Percentiles rank a stretch among this genome's conserved stretches.
These are phyloP conservation scores for Pelagophyceae sp. DNA, from an alignment of 352 stramenopile species.

Conservation along the genomic window DNA sequence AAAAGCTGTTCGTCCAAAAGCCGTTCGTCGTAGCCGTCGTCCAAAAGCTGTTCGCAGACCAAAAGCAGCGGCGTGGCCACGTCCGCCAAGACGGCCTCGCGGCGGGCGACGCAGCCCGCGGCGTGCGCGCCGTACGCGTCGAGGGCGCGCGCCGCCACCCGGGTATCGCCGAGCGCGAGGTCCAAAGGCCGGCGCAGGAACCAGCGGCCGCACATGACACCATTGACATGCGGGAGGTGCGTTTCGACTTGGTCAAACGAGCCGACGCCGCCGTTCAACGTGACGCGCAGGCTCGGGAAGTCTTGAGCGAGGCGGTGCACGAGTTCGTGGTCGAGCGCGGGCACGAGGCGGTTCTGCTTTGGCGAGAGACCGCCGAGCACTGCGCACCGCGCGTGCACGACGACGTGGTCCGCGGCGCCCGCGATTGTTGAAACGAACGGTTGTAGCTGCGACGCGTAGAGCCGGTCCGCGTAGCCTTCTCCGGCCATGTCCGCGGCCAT, in stretches of 20 bases:
- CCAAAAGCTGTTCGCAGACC: background rate
- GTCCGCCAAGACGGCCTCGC: background rate
- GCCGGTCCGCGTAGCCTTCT: no score
- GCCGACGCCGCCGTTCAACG: background rate
- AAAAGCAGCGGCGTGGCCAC: background rate
- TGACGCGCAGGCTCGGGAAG: background rate
- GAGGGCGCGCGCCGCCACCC: no score
- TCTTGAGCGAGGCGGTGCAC: background rate
- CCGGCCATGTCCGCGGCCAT: background rate
- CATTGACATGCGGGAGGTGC: no score
- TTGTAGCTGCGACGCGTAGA: background rate
- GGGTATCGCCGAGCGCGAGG: no score
- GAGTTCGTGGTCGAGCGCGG: background rate
- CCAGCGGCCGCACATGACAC: slow-evolving; percentile 51
- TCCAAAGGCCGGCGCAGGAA: slow-evolving; percentile 65
- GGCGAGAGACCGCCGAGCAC: background rate
- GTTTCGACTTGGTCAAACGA: no score
- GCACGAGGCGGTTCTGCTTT: background rate
- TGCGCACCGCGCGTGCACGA: background rate
- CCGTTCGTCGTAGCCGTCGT: background rate
- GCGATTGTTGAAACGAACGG: background rate
- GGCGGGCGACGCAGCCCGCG: background rate
- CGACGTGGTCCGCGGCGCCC: background rate
- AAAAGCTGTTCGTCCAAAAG: no score
- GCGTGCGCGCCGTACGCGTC: background rate